Evolutionary conservation across 208 protist species (phyloP), one percentile per base, ranked within the genome.

Genomic region (Crithidia expoeki): DNA sequence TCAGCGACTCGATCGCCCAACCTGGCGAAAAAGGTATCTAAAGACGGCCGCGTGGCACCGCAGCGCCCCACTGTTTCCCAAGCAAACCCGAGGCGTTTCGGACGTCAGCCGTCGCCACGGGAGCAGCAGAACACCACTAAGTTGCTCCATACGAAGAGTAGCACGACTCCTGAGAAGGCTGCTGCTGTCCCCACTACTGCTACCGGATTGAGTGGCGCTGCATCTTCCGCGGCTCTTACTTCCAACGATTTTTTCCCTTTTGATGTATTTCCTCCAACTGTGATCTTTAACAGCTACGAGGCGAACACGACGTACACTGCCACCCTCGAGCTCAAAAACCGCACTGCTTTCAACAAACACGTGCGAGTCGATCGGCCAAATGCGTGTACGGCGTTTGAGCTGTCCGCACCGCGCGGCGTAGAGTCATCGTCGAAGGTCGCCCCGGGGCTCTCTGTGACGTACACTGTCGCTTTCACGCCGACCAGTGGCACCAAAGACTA

Each of bases 361-460:
- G 68, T 98, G 5, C 93, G 91, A n/a, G 78, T 98, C 12, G 61
- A 88, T 23, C 83, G 68, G 1, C 90, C 92, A 1, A 79, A 88
- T 28, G 89, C 83, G 19, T 79, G 78, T 40, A 71, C 55, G 2
- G 85, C 87, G 58, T 94, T 98, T 68, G 59, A 65, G 34, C 55
- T 98, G 30, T 80, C 76, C 14, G 79, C 79, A 17, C 85, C 92
- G 7, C 77, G 78, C 30, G 80, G 80, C 3, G 80, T 76, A 0
- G 68, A 80, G 53, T 80, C 78, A 25, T 88, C 89, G 2, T 82
- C 83, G 56, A 96, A 95, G 72, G 88, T 98, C 12, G 92, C 94
- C 1, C 81, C 95, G 0, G 97, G 97, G 16, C 92, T 98, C 30
- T 84, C 94, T 16, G 80, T 98, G 7, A 70, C 57, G 9, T 98